Evolutionary conservation across 768 basidiomycete genomes (phyloP), one percentile per base, ranked within the genome.

Genomic region (Tubosaeta brunneosetosa): DNA sequence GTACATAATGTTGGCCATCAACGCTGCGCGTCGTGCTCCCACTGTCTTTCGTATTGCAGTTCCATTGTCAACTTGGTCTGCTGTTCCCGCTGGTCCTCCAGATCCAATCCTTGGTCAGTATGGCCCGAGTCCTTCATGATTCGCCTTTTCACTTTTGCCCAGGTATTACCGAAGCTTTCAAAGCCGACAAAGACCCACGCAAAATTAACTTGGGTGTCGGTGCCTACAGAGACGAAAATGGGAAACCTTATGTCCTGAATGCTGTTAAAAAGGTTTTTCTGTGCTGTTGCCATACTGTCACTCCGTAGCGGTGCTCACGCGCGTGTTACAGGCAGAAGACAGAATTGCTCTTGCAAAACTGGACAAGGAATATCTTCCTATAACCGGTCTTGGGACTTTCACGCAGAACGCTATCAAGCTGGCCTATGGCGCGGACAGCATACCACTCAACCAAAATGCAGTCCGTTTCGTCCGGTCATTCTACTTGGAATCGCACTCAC

Each of bases 191-290:
- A 63, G 84, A 89, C 69, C 77, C 89, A 16, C 84, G 85, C 59
- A 98, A 98, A 72, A 95, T 99, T 66, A 99, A 98, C 74, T 79
- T 99, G 53, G 97, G 97, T 66, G 97, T 97, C 59, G 97, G 97
- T 63, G 91, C 92, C 42, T 97, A 94, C 78, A 83, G 97, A 55
- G 94, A 99, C 62, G 91, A 84, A 58, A 78, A 86, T 50, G 97
- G 97, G 51, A 97, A 97, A 74, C 95, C 95, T 6, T 98, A 94
- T 68, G 85, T 99, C 50, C 77, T 99, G 51, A 85, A 80, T 43
- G 84, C 85, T 40, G 97, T 99, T 34, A 84, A 88, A 71, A 91
- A 92, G 82, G 93, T 87, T 44, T 48, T 61, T 45, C 38, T 29
- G 45, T 10, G 4, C n/a, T 45, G 27, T 41, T 37, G 29, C 22